Evolutionary conservation across 805 yeast species (phyloP).

Genomic region (Aciculoconidium aculeatum): DNA sequence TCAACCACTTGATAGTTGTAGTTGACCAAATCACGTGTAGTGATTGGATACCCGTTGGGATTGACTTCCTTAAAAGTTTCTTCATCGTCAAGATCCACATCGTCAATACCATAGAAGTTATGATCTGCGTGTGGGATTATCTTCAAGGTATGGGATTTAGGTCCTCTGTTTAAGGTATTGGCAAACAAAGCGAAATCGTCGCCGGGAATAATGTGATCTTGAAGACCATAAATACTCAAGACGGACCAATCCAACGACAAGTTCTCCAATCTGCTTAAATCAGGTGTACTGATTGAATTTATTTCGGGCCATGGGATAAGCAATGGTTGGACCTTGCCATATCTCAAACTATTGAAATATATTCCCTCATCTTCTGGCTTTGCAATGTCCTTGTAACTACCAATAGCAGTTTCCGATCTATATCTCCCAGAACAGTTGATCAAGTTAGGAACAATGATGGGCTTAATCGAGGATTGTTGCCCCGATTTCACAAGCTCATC

Average conservation of each 20-base stretch:
- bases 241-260: constrained; percentile 47
- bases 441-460: constrained; percentile 53
- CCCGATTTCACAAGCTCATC: constrained; percentile 27
- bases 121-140: constrained; percentile 73
- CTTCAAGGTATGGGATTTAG: constrained; percentile 40
- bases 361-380: constrained; percentile 12
- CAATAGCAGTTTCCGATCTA: constrained; percentile 42
- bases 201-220: constrained; percentile 61
- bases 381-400: constrained; percentile 31
- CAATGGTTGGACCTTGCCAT: constrained; percentile 41
- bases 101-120: constrained; percentile 57
- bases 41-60: constrained; percentile 40
- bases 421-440: constrained; percentile 73
- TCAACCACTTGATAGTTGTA: constrained; percentile 52
- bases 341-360: constrained; percentile 34
- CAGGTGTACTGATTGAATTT: constrained; percentile 42
- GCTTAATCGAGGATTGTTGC: constrained; percentile 17
- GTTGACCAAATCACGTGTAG: constrained; percentile 43
- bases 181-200: constrained; percentile 57
- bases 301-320: constrained; percentile 49
- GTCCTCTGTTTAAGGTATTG: constrained; percentile 52
- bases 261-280: constrained; percentile 34
- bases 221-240: constrained; percentile 64
- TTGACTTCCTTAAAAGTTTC: constrained; percentile 12
- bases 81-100: constrained; percentile 24